Evolutionary conservation across 2,329 filamentous ascomycete species (phyloP).

Genomic region (Pseudogymnoascus sp.): DNA sequence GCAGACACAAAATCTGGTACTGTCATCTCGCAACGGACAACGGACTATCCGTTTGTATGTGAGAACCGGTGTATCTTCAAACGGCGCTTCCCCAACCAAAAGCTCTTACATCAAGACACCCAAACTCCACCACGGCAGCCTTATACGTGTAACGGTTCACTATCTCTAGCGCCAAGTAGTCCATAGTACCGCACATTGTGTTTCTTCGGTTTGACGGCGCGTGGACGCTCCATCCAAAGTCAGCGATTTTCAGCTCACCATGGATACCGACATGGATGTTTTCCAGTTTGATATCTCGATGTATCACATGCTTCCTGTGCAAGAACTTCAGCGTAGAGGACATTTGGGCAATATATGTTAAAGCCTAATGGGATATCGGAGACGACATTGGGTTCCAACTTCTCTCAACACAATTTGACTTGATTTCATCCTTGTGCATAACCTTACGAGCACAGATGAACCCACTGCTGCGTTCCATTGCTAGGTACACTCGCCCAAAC

Average conservation of each 20-base stretch:
- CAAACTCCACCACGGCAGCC: slow-evolving; percentile 90
- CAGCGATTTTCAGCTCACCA: slow-evolving; percentile 86
- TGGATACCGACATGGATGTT: slow-evolving; percentile 83
- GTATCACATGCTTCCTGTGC: slow-evolving; percentile 90
- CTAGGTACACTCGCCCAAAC: slow-evolving; percentile 64
- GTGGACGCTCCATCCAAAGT: slow-evolving; percentile 98
- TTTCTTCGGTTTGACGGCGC: slow-evolving; percentile 88
- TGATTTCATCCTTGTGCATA: slow-evolving; percentile 35
- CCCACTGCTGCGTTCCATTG: slow-evolving; percentile 27
- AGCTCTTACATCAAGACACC: slow-evolving; percentile 96
- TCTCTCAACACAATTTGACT: slow-evolving; percentile 62
- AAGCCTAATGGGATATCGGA: slow-evolving; percentile 63
- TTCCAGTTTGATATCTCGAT: slow-evolving; percentile 86
- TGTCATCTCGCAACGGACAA: slow-evolving; percentile 80
- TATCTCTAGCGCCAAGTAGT: slow-evolving; percentile 98
- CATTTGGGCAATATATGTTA: slow-evolving; percentile 68
- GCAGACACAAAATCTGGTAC: slow-evolving; percentile 82
- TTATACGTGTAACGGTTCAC: slow-evolving; percentile 84
- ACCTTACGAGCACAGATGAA: no score
- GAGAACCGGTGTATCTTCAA: slow-evolving; percentile 91
- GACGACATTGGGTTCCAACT: slow-evolving; percentile 65
- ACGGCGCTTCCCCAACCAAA: slow-evolving; percentile 94
- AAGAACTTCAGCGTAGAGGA: slow-evolving; percentile 84
- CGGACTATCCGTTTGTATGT: slow-evolving; percentile 82
- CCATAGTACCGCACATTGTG: slow-evolving; percentile 96